A percentile compares a stretch with the other conserved stretches of the same genome.
phyloP scores from a whole-genome alignment of 1,284 basidiomycete genomes.

The Stereum hirsutum region DNA sequence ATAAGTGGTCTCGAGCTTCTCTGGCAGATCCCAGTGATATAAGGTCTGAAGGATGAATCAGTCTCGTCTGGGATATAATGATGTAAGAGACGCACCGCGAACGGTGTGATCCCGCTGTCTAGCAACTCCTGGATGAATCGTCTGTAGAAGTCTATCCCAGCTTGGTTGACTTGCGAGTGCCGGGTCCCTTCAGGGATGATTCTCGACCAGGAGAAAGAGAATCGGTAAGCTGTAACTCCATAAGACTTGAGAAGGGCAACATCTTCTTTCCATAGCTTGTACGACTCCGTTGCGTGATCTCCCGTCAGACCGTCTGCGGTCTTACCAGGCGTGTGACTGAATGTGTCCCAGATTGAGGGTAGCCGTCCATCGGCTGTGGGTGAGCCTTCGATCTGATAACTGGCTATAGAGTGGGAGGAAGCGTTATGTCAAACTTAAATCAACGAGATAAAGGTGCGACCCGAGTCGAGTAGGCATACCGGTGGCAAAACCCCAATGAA shows the following conservation, averaged over 20 bases:
- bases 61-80: constrained; percentile 1
- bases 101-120: constrained; percentile 53
- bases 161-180: constrained; percentile 56
- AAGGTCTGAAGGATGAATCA: constrained; percentile 38
- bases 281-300: constrained; percentile 64
- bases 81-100: constrained; percentile 38
- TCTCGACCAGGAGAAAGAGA: constrained; percentile 69
- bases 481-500: constrained; percentile 67
- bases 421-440: too few species aligned
- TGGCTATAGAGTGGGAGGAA: too few species aligned
- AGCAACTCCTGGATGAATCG: constrained; percentile 59
- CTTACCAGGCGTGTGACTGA: constrained; percentile 54
- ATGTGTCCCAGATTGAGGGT: constrained; percentile 69
- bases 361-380: constrained; percentile 45
- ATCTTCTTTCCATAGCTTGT: constrained; percentile 60
- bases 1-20: constrained; percentile 60
- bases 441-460: too few species aligned
- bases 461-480: constrained; percentile 29
- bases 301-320: constrained; percentile 58
- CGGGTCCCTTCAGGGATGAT: constrained; percentile 63
- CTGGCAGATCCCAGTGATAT: constrained; percentile 75
- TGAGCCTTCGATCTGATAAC: constrained; percentile 67
- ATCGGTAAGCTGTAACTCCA: constrained; percentile 30
- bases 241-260: constrained; percentile 47
- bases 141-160: constrained; percentile 63